Percentiles rank a stretch among this genome's conserved stretches.
These are phyloP conservation scores for Botrytis fabae DNA, from an alignment of 2,329 filamentous ascomycete species.

Conservation along the genomic window DNA sequence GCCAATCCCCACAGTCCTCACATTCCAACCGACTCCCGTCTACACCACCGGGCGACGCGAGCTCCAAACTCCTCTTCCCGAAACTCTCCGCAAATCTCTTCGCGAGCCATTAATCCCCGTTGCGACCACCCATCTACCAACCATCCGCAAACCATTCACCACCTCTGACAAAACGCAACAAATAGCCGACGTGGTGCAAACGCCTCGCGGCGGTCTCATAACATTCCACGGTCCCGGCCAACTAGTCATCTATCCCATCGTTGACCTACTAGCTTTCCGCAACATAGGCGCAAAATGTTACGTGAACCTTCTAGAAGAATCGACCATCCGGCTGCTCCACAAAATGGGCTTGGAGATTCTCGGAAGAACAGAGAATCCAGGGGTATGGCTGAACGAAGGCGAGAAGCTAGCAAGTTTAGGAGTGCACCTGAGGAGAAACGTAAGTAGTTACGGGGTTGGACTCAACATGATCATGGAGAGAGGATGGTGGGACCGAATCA, in stretches of 20 bases:
- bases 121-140: not conserved
- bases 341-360: not conserved
- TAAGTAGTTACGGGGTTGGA: conserved; percentile 82
- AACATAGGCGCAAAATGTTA: conserved; percentile 2
- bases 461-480: conserved; percentile 71
- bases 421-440: conserved; percentile 82
- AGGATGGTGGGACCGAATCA: conserved; percentile 70
- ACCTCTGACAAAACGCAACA: not conserved
- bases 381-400: conserved; percentile 33
- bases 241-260: conserved; percentile 84
- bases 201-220: conserved; percentile 77
- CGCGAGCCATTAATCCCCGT: too few relatives aligned
- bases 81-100: conserved; percentile 49
- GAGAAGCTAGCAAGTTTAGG: conserved; percentile 87
- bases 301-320: conserved; percentile 5
- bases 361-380: conserved; percentile 59
- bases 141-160: not conserved
- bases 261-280: conserved; percentile 53
- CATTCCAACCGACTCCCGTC: conserved; percentile 78
- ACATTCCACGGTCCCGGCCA: conserved; percentile 97
- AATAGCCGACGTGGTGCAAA: conserved; percentile 40
- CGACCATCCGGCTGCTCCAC: not conserved
- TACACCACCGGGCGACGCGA: conserved; percentile 92
- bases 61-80: conserved; percentile 47
- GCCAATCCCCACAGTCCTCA: conserved; percentile 71